Base-by-base conservation (phyloP, 306 rosid species). In the Inga oerstediana region DNA sequence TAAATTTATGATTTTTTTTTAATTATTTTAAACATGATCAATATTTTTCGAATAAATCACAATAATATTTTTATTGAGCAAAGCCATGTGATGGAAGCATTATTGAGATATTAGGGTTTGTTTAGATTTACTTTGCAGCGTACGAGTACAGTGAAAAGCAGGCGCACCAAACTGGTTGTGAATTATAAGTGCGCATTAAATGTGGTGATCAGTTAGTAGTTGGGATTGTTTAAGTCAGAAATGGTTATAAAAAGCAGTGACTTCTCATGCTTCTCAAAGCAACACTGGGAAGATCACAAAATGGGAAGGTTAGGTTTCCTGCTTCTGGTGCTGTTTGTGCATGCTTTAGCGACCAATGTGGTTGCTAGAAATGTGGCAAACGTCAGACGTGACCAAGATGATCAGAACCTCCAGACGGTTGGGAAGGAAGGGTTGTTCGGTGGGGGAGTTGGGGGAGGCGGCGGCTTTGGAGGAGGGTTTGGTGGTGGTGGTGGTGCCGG, bases 311-410 rank as follows among this genome's bases (percentile, higher is more conserved):
- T 81, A 3, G 87, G 67, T 72, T 62, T 91, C 82, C 67, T 93
- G 78, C 68, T 93, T 73, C 46, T 85, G 66, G 56, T 93, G 83
- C 51, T 94, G 6, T 91, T 93, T 80, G 81, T 82, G 61, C 83
- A 90, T 74, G 86, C 72, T 80, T 67, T 91, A 80, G 89, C 82
- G 34, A 87, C 35, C 86, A 86, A 76, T 87, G 97, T 91, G 89
- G 80, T 75, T 82, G 97, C 97, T 3, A 90, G 92, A 81, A 77
- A 88, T 82, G 91, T 89, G 44, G 89, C 77, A 51, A 76, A 48
- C 69, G 87, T 79, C 61, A 80, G 69, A 75, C 67, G 77, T 51
- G 88, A 85, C 19, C 87, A 90, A 14, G 88, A 88, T 39, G 82
- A 88, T 32, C 80, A 83, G 83, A 88, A 86, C 83, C 37, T 77